phyloP scores from a whole-genome alignment of 2,329 filamentous ascomycete genomes.

The Colletotrichum magnum region DNA sequence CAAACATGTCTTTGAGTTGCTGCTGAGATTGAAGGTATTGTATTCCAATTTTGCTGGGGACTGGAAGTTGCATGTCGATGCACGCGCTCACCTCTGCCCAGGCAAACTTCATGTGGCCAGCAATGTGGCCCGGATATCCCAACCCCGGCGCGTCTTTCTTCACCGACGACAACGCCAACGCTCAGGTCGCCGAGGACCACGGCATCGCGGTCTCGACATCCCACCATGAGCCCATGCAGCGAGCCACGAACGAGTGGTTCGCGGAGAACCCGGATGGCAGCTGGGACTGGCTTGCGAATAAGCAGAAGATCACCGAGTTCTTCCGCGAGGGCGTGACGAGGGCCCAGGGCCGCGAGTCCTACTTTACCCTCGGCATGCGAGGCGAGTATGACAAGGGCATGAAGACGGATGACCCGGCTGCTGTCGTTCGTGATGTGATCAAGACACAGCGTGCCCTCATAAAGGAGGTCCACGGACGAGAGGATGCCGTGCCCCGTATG shows the following conservation, averaged over 20 bases:
- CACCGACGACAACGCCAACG: slow-evolving; percentile 71
- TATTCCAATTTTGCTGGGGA: background rate
- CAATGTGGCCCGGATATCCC: slow-evolving; percentile 71
- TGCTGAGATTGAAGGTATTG: background rate
- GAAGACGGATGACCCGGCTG: slow-evolving; percentile 64
- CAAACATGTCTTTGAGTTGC: slow-evolving; percentile 45
- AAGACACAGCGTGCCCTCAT: slow-evolving; percentile 68
- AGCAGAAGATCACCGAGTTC: slow-evolving; percentile 67
- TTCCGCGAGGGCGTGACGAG: slow-evolving; percentile 69
- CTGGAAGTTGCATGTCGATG: too few species aligned
- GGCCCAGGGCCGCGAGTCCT: slow-evolving; percentile 69
- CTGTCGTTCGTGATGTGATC: slow-evolving; percentile 67
- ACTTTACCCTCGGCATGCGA: slow-evolving; percentile 72
- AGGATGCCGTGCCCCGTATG: slow-evolving; percentile 57
- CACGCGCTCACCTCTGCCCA: slow-evolving; percentile 37
- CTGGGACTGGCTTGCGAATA: slow-evolving; percentile 74
- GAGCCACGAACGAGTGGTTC: slow-evolving; percentile 66
- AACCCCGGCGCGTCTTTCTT: slow-evolving; percentile 70
- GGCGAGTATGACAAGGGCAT: slow-evolving; percentile 71
- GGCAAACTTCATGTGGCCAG: slow-evolving; percentile 78
- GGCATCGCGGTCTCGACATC: slow-evolving; percentile 76
- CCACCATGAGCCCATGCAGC: slow-evolving; percentile 77
- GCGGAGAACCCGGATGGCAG: slow-evolving; percentile 58
- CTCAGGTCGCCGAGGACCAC: slow-evolving; percentile 72
- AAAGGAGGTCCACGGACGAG: slow-evolving; percentile 62